Percentiles rank a stretch among this genome's conserved stretches.
Conservation (phyloP, 2,329 filamentous ascomycete species). For the Metarhizium sp. region DNA sequence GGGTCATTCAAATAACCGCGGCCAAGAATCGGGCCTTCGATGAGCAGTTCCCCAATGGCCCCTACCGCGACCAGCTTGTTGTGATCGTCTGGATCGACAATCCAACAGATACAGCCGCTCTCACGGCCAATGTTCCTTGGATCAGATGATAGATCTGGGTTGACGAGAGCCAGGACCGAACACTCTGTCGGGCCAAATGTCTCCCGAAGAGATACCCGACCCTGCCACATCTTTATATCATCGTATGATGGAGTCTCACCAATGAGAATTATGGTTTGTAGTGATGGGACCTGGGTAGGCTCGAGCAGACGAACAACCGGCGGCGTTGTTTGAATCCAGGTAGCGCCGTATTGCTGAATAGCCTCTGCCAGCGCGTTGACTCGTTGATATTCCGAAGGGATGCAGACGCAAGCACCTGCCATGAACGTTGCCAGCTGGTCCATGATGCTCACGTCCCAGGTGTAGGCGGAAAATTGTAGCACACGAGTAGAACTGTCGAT, state of each 20-base stretch:
- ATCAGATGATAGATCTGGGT: background rate
- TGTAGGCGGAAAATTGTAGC: background rate
- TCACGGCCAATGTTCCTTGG: constrained; percentile 19
- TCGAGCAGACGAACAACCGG: background rate
- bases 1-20: background rate
- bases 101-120: too few relatives aligned
- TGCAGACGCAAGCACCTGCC: background rate
- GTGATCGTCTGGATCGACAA: constrained; percentile 14
- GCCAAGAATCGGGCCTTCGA: background rate
- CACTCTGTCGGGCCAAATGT: constrained; percentile 7
- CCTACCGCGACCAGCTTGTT: constrained; percentile 4
- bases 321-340: background rate
- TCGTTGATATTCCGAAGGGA: background rate
- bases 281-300: background rate
- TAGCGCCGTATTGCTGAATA: background rate
- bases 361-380: background rate
- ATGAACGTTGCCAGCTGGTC: background rate
- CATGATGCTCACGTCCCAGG: background rate
- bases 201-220: constrained; percentile 1
- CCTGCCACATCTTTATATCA: constrained; percentile 3
- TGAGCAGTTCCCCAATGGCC: background rate
- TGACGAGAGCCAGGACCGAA: constrained; percentile 2
- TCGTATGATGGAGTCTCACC: background rate
- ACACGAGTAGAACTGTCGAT: background rate
- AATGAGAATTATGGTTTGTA: background rate